Percentiles rank a stretch among this genome's conserved stretches.
Evolutionary conservation across 1,139 yeast species (phyloP).

Genomic region (Citeromyces siamensis): DNA sequence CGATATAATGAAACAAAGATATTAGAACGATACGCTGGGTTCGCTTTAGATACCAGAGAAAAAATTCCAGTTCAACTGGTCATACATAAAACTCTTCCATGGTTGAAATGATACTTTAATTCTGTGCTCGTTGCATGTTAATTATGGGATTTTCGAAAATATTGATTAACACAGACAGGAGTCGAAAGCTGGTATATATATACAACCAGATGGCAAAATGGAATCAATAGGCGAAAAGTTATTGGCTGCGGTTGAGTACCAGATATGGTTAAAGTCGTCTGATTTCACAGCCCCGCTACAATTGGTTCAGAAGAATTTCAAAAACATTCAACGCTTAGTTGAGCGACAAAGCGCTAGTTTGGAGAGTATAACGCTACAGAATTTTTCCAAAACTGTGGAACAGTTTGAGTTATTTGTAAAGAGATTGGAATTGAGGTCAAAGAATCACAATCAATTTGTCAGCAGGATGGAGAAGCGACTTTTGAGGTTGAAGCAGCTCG

Average conservation of each 20-base stretch:
- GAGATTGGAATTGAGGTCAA: constrained; percentile 26
- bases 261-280: constrained; percentile 29
- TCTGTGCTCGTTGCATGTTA: too few species aligned
- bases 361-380: constrained; percentile 5
- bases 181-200: not conserved
- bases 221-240: constrained; percentile 13
- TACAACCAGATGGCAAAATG: constrained; percentile 9
- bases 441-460: constrained; percentile 37
- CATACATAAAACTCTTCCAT: too few species aligned
- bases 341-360: constrained; percentile 37
- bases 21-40: too few species aligned
- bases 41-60: too few species aligned
- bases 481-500: constrained; percentile 25
- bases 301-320: constrained; percentile 44
- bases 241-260: constrained; percentile 24
- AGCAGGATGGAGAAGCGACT: constrained; percentile 33
- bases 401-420: constrained; percentile 35
- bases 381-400: constrained; percentile 23
- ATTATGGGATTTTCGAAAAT: too few species aligned
- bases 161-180: too few species aligned
- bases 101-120: too few species aligned
- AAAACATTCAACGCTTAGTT: constrained; percentile 39
- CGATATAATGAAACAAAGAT: too few species aligned
- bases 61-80: too few species aligned
- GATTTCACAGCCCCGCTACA: constrained; percentile 54